Evolutionary conservation across 305 asterid genomes (phyloP).

Genomic region (Stenogyne calaminthoides): DNA sequence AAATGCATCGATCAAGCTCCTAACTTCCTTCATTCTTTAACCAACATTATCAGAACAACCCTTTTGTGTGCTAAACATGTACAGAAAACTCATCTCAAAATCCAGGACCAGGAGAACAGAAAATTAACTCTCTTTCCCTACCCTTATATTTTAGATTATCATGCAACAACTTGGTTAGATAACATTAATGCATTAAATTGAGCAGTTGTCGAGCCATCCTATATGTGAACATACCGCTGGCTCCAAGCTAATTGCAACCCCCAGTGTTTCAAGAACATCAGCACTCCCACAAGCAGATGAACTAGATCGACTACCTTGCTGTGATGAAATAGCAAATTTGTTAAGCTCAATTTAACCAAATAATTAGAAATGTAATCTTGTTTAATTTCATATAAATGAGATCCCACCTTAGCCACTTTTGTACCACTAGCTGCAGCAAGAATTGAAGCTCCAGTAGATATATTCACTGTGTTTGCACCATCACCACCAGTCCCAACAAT

Average conservation of each 20-base stretch:
- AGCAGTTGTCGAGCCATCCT: constrained; percentile 8
- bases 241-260: constrained; percentile 73
- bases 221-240: constrained; percentile 66
- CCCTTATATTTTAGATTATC: background rate
- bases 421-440: constrained; percentile 97
- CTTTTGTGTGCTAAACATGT: background rate
- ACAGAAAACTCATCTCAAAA: background rate
- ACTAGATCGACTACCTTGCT: constrained; percentile 96
- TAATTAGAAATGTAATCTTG: background rate
- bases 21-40: background rate
- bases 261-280: constrained; percentile 88
- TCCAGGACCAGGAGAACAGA: background rate
- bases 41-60: background rate
- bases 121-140: background rate
- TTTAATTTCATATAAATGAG: background rate
- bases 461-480: constrained; percentile 96
- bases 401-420: constrained; percentile 84
- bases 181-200: background rate
- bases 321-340: constrained; percentile 26
- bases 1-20: background rate
- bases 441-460: constrained; percentile 95
- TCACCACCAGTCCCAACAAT: constrained; percentile 99
- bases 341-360: constrained; percentile 14
- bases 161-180: background rate
- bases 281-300: constrained; percentile 99